Percentiles rank a stretch among this genome's conserved stretches.
These are phyloP conservation scores for Leccinum truebloodii DNA, from an alignment of 768 basidiomycete species.

Conservation along the genomic window DNA sequence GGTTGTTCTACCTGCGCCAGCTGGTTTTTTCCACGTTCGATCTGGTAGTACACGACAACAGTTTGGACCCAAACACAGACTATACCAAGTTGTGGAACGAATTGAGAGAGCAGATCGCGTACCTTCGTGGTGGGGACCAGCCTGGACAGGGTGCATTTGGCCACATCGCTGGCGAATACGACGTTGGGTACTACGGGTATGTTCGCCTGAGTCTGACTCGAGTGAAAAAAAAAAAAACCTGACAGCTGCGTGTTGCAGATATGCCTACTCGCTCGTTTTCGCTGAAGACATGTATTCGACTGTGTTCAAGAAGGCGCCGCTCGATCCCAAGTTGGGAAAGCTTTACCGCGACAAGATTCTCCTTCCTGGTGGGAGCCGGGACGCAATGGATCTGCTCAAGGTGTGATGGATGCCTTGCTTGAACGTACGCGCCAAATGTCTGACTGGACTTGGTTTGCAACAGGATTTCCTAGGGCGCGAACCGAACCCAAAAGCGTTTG, in stretches of 20 bases:
- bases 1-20: slow-evolving; percentile 68
- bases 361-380: slow-evolving; percentile 66
- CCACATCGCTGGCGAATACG: slow-evolving; percentile 76
- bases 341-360: slow-evolving; percentile 78
- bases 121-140: slow-evolving; percentile 57
- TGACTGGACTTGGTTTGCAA: neutral
- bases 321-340: slow-evolving; percentile 65
- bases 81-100: slow-evolving; percentile 81
- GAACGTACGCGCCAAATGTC: neutral
- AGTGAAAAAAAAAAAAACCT: neutral
- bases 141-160: slow-evolving; percentile 75
- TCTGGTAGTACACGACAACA: slow-evolving; percentile 27
- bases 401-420: slow-evolving; percentile 32
- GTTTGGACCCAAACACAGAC: slow-evolving; percentile 56
- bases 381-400: slow-evolving; percentile 77
- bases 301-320: slow-evolving; percentile 79
- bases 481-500: slow-evolving; percentile 75
- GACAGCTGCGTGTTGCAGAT: slow-evolving; percentile 36
- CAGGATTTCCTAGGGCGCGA: slow-evolving; percentile 78
- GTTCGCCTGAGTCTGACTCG: neutral
- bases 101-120: slow-evolving; percentile 65
- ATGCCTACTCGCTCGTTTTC: slow-evolving; percentile 71
- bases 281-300: slow-evolving; percentile 63
- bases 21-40: slow-evolving; percentile 64
- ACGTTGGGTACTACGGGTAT: slow-evolving; percentile 65